Percentiles rank a stretch among this genome's conserved stretches.
These are phyloP conservation scores for Pestalotiopsis sp. DNA, from an alignment of 2,329 filamentous ascomycete species.

Conservation along the genomic window DNA sequence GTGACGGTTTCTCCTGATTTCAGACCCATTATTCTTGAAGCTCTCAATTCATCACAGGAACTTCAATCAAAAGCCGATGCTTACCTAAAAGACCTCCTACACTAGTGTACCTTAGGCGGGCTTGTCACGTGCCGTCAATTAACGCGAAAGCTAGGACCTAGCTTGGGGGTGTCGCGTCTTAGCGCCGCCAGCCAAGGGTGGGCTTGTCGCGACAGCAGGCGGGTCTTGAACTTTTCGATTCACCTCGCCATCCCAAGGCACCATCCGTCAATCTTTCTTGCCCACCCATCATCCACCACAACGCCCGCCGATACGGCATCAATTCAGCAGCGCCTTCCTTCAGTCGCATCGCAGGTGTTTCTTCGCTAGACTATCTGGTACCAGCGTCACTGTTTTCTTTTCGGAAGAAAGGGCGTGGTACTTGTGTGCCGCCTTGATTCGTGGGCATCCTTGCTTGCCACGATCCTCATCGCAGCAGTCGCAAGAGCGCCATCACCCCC, in stretches of 20 bases:
- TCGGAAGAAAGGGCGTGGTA: not conserved
- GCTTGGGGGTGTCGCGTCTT: constrained; percentile 9
- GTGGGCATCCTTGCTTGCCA: not conserved
- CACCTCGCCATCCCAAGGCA: not conserved
- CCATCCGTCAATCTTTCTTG: not conserved
- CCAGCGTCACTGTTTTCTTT: not conserved
- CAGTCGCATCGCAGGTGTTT: not conserved
- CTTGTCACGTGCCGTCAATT: constrained; percentile 14
- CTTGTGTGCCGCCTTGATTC: not conserved
- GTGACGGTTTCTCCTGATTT: not conserved
- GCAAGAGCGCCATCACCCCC: not conserved
- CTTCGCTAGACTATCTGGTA: not conserved
- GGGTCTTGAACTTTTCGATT: constrained; percentile 4
- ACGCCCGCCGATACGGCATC: not conserved
- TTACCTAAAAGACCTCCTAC: too few species aligned
- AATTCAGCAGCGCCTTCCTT: not conserved
- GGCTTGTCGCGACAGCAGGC: constrained; percentile 5
- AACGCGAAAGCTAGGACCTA: constrained; percentile 12
- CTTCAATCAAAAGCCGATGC: not conserved
- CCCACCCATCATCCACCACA: not conserved
- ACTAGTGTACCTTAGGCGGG: not conserved
- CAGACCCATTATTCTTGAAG: not conserved
- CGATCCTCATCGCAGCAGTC: not conserved
- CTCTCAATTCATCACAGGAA: not conserved
- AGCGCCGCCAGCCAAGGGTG: not conserved